Conservation (phyloP, 371 early-diverging fungal species). For the Mortierella sp. region DNA sequence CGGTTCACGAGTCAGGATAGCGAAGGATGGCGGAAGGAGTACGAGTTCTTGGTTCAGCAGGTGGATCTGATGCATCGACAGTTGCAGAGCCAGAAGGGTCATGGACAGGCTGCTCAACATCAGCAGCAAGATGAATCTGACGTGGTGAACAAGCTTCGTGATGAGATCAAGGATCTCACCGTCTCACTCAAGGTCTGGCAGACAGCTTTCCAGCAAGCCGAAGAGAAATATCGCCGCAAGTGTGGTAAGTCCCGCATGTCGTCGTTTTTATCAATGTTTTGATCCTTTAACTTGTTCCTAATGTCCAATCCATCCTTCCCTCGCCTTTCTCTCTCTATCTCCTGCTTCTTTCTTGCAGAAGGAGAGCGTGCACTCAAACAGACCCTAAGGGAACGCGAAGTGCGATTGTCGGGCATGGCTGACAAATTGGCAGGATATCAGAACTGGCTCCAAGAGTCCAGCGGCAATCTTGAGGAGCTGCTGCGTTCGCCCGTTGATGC, state of each 20-base stretch:
- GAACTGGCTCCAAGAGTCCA: conserved; percentile 27
- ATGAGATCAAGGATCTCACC: conserved; percentile 40
- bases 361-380: conserved; percentile 45
- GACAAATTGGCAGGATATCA: conserved; percentile 38
- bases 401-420: conserved; percentile 23
- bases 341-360: conserved; percentile 14
- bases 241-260: conserved; percentile 28
- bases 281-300: too few relatives aligned
- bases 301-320: not conserved
- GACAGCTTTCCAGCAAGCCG: conserved; percentile 31
- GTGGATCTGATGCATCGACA: conserved; percentile 53
- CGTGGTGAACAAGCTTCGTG: conserved; percentile 25
- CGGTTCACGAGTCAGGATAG: conserved; percentile 27
- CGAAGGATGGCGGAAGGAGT: conserved; percentile 32
- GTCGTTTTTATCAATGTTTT: too few relatives aligned
- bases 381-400: conserved; percentile 36
- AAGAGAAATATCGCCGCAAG: conserved; percentile 44
- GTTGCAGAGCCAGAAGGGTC: conserved; percentile 26
- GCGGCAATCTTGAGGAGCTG: conserved; percentile 26
- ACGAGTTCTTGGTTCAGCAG: conserved; percentile 50
- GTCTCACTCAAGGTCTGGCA: conserved; percentile 45
- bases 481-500: conserved; percentile 19
- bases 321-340: not conserved
- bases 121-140: conserved; percentile 12
- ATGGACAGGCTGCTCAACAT: not conserved